Conservation (phyloP, 192 early-diverging fungal genomes). For the Coemansia sp. region DNA sequence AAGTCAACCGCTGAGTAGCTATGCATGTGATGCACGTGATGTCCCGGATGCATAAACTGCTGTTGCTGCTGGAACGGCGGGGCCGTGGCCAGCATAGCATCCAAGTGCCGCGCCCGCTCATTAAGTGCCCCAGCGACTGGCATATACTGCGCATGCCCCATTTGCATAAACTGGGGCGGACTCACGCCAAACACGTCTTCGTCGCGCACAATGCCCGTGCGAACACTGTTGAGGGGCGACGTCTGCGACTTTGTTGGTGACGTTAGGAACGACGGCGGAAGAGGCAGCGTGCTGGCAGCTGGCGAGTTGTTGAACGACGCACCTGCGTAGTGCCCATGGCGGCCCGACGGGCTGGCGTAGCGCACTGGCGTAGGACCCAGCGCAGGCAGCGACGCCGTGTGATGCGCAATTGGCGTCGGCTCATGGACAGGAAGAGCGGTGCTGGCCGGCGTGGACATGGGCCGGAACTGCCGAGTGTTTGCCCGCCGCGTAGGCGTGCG, state of each 20-base stretch:
- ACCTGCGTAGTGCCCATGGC: slow-evolving; percentile 38
- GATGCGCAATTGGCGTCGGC: background rate
- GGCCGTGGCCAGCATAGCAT: slow-evolving; percentile 24
- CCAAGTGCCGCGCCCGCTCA: slow-evolving; percentile 45
- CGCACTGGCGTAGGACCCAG: background rate
- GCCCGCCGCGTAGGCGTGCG: slow-evolving; percentile 19
- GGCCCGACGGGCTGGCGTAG: background rate
- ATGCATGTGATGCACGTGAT: background rate
- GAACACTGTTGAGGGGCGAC: background rate
- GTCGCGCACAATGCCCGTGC: slow-evolving; percentile 19
- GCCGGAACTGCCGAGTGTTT: slow-evolving; percentile 8
- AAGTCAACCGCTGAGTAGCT: slow-evolving; percentile 32
- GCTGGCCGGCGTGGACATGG: slow-evolving; percentile 9
- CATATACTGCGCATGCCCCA: background rate
- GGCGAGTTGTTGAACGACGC: slow-evolving; percentile 55
- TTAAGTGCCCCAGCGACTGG: slow-evolving; percentile 16
- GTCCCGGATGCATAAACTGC: background rate
- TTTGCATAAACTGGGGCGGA: background rate
- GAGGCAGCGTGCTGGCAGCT: slow-evolving; percentile 36
- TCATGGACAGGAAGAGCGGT: background rate
- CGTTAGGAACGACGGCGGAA: slow-evolving; percentile 40
- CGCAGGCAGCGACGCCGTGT: slow-evolving; percentile 1
- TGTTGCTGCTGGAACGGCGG: background rate
- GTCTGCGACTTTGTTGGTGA: slow-evolving; percentile 19
- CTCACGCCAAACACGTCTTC: slow-evolving; percentile 35